These are phyloP conservation scores for Paramecium octaurelia DNA, from an alignment of 73 alveolate species.

Conservation along the genomic window DNA sequence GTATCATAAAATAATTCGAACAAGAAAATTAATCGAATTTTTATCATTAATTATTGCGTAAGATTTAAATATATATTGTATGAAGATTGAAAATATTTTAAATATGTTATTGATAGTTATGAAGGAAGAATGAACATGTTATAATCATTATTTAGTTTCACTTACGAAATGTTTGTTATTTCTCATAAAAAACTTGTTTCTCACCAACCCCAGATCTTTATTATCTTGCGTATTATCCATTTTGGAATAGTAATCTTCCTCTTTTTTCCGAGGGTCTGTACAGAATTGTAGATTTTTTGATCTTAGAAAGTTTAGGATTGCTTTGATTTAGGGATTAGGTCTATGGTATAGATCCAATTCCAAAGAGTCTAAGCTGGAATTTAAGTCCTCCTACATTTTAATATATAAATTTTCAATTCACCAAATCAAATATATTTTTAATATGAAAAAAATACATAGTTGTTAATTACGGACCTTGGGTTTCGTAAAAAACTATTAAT, in stretches of 20 bases:
- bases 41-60: not conserved
- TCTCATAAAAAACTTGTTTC: not conserved
- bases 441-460: constrained; percentile 1
- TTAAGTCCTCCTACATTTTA: constrained; percentile 16
- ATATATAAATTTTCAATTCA: not conserved
- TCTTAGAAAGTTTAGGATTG: not conserved
- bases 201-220: not conserved
- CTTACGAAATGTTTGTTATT: not conserved
- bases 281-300: not conserved
- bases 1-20: not conserved
- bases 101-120: not conserved
- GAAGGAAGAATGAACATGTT: not conserved
- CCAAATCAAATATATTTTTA: not conserved
- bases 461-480: not conserved
- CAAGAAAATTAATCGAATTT: not conserved
- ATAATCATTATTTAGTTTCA: not conserved
- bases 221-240: not conserved
- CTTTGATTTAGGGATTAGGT: not conserved
- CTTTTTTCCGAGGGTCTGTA: constrained; percentile 36
- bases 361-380: not conserved
- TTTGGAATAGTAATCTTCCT: constrained; percentile 21
- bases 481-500: not conserved
- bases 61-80: not conserved
- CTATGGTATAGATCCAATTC: not conserved
- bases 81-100: not conserved